Percentiles rank a stretch among this genome's conserved stretches.
Evolutionary conservation across 164 flowering plant genomes (phyloP).

Genomic region (Santalum album): DNA sequence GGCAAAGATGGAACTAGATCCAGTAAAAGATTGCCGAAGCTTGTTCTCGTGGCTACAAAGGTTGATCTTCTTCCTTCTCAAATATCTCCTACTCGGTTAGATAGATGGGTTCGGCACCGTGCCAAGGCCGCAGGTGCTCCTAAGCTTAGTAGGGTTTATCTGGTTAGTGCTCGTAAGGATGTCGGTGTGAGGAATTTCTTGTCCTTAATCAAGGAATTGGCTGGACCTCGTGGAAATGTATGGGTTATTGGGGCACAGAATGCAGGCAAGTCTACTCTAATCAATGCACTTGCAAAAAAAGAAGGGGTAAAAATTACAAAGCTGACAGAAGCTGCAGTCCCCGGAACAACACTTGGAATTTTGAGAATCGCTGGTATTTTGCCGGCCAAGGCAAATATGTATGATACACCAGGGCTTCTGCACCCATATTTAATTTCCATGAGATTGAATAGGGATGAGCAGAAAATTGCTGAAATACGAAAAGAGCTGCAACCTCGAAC

Average conservation of each 20-base stretch:
- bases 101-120: constrained; percentile 85
- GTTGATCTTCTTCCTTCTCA: constrained; percentile 92
- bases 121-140: constrained; percentile 87
- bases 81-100: constrained; percentile 78
- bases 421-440: constrained; percentile 83
- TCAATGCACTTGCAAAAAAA: constrained; percentile 75
- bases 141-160: constrained; percentile 70
- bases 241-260: constrained; percentile 98
- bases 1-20: constrained; percentile 29
- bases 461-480: constrained; percentile 85
- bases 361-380: constrained; percentile 80
- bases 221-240: constrained; percentile 95
- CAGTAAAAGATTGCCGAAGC: constrained; percentile 59
- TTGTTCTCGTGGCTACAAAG: constrained; percentile 88
- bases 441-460: constrained; percentile 84
- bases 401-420: constrained; percentile 92
- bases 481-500: constrained; percentile 83
- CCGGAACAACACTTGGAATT: constrained; percentile 96
- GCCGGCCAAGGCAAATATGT: constrained; percentile 89
- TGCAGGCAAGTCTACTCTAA: constrained; percentile 90
- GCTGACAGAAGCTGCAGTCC: constrained; percentile 93
- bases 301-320: constrained; percentile 60
- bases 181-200: constrained; percentile 80
- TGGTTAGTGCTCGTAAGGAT: constrained; percentile 87
- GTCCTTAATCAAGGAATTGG: constrained; percentile 63